Percentiles rank a stretch among this genome's conserved stretches.
These are phyloP conservation scores for Firmiana major DNA, from an alignment of 345 rosid species.

Conservation along the genomic window DNA sequence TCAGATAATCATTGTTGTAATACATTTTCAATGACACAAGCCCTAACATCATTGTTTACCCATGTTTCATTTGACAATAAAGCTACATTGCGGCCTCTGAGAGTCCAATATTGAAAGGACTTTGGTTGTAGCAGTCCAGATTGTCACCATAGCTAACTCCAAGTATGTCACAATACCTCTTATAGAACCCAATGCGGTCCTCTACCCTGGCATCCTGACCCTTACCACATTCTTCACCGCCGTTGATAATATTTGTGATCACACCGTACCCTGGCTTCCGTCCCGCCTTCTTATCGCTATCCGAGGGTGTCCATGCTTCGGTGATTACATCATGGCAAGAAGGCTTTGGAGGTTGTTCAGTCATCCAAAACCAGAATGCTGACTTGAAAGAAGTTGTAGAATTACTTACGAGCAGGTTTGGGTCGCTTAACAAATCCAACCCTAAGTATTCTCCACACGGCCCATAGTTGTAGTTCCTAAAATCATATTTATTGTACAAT, in stretches of 20 bases:
- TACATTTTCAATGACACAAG: too few relatives aligned
- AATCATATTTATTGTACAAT: too few relatives aligned
- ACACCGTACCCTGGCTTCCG: slow-evolving; percentile 45
- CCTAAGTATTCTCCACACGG: slow-evolving; percentile 46
- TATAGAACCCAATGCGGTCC: slow-evolving; percentile 51
- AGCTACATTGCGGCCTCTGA: background rate
- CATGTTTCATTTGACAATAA: background rate
- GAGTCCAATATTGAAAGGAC: slow-evolving; percentile 15
- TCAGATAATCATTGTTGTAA: too few relatives aligned
- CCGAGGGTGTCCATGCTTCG: slow-evolving; percentile 35
- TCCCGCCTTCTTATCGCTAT: slow-evolving; percentile 23
- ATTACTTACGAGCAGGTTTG: slow-evolving; percentile 43
- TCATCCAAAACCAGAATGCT: slow-evolving; percentile 75
- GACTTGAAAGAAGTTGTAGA: slow-evolving; percentile 50
- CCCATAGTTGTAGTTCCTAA: slow-evolving; percentile 67
- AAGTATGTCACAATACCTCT: slow-evolving; percentile 48
- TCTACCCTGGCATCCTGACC: slow-evolving; percentile 33
- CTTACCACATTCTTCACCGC: slow-evolving; percentile 54
- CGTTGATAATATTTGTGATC: slow-evolving; percentile 55
- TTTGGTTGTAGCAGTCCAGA: slow-evolving; percentile 56
- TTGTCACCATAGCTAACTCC: slow-evolving; percentile 41
- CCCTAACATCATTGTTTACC: too few relatives aligned
- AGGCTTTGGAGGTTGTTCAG: slow-evolving; percentile 44
- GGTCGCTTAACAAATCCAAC: slow-evolving; percentile 49
- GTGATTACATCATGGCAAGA: slow-evolving; percentile 60